Percentiles rank a stretch among this genome's conserved stretches.
phyloP scores from a whole-genome alignment of 2,329 filamentous ascomycete genomes.

The Plenodomus biglobosus region DNA sequence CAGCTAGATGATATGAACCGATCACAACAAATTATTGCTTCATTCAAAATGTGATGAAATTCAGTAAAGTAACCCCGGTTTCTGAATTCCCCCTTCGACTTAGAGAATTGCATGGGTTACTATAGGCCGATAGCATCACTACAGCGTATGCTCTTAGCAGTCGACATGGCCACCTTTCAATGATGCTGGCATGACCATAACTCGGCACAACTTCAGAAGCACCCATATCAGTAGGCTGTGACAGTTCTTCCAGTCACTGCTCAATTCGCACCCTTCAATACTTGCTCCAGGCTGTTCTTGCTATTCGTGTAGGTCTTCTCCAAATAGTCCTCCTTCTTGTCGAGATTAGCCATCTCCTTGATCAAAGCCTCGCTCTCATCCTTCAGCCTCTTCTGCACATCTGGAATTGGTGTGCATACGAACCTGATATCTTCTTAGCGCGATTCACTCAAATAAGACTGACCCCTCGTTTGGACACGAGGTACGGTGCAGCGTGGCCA shows the following conservation, averaged over 20 bases:
- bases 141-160: not conserved
- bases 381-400: conserved; percentile 74
- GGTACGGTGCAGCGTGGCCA: not conserved
- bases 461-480: not conserved
- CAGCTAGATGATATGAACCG: not conserved
- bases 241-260: not conserved
- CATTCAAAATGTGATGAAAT: no score
- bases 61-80: no score
- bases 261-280: conserved; percentile 59
- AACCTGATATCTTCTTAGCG: conserved; percentile 64
- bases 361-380: conserved; percentile 74
- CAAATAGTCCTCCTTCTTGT: conserved; percentile 88
- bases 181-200: not conserved
- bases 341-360: conserved; percentile 74
- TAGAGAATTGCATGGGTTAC: no score
- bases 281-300: conserved; percentile 84
- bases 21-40: not conserved
- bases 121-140: no score
- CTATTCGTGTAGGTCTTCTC: conserved; percentile 97
- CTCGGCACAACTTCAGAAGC: not conserved
- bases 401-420: conserved; percentile 70
- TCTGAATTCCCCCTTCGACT: no score
- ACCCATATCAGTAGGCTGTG: not conserved
- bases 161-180: not conserved
- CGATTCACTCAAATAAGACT: not conserved